Conservation (phyloP, 2,329 filamentous ascomycete genomes). For the Microdochium nivale region DNA sequence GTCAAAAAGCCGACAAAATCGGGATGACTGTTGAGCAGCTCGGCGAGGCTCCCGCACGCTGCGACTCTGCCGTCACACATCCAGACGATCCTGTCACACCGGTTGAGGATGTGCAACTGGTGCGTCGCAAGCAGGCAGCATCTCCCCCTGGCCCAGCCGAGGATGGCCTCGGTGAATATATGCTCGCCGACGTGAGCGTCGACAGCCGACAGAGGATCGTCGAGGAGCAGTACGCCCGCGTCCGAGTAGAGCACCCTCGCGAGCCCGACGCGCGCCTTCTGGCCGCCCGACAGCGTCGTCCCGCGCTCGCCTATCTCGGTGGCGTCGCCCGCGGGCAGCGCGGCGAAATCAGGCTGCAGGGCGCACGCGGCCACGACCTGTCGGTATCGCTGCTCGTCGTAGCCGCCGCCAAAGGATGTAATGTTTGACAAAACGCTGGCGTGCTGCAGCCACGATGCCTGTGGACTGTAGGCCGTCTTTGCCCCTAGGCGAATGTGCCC, state of each 20-base stretch:
- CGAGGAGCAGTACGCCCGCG: constrained; percentile 55
- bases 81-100: constrained; percentile 60
- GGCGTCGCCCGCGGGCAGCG: constrained; percentile 72
- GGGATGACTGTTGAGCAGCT: constrained; percentile 50
- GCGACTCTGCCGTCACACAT: constrained; percentile 55
- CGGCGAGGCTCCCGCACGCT: constrained; percentile 55
- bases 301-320: constrained; percentile 90
- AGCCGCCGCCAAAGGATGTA: constrained; percentile 69
- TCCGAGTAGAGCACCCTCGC: constrained; percentile 65
- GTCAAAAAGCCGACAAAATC: constrained; percentile 53
- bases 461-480: constrained; percentile 76
- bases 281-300: constrained; percentile 85
- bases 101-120: constrained; percentile 56
- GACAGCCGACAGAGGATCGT: constrained; percentile 56
- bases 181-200: constrained; percentile 59
- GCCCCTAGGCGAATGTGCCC: constrained; percentile 69
- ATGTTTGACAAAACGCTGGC: constrained; percentile 78
- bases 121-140: constrained; percentile 79
- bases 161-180: constrained; percentile 85
- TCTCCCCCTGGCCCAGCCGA: constrained; percentile 74
- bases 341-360: constrained; percentile 72
- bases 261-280: constrained; percentile 88
- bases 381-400: constrained; percentile 66
- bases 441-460: constrained; percentile 95
- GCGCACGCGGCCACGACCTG: constrained; percentile 75